These are phyloP conservation scores for Paramecium octaurelia DNA, from an alignment of 73 alveolate genomes.

Conservation along the genomic window DNA sequence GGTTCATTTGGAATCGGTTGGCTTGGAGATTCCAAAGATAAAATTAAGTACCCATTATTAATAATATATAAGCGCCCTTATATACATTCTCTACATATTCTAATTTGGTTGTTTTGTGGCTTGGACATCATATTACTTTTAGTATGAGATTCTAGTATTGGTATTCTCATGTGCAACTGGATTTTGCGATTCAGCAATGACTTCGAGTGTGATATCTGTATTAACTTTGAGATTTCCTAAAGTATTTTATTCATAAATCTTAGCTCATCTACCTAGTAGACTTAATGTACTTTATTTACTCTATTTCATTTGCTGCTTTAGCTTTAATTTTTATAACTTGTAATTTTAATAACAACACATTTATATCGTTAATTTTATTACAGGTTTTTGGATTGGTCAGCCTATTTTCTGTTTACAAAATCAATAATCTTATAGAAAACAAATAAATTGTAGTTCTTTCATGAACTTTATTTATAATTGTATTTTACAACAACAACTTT, in stretches of 20 bases:
- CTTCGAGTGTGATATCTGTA: not conserved
- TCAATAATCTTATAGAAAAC: not conserved
- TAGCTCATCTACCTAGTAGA: slow-evolving; percentile 3
- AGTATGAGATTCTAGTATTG: not conserved
- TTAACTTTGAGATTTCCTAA: not conserved
- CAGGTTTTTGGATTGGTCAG: not conserved
- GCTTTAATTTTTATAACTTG: not conserved
- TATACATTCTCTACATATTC: not conserved
- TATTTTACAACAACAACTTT: not conserved
- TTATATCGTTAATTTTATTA: not conserved
- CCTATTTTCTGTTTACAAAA: not conserved
- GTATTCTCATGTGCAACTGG: slow-evolving; percentile 10
- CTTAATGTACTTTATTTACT: not conserved
- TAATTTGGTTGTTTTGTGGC: not conserved
- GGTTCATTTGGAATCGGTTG: not conserved
- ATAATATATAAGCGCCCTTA: not conserved
- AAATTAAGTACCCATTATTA: not conserved
- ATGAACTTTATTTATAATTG: not conserved
- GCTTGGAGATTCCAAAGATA: slow-evolving; percentile 29
- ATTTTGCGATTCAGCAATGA: not conserved
- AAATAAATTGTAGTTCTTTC: not conserved
- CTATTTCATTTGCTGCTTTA: not conserved
- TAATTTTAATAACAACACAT: not conserved
- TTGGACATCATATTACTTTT: not conserved
- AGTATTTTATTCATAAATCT: not conserved